Evolutionary conservation across 2,329 filamentous ascomycete species (phyloP).

Genomic region (Microsporum canis): DNA sequence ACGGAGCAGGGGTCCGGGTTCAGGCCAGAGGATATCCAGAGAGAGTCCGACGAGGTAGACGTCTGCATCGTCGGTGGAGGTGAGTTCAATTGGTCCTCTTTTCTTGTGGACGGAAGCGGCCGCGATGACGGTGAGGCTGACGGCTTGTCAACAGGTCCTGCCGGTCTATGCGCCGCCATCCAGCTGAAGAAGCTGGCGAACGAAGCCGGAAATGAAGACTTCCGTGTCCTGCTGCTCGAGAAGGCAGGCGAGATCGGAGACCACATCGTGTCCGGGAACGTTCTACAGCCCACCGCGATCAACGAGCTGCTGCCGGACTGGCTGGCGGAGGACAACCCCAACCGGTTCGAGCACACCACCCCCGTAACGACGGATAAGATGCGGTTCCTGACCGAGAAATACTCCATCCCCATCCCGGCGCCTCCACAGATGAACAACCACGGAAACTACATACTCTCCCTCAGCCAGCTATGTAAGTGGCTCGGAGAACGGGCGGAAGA

Average conservation of each 20-base stretch:
- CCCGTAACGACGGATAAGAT: constrained; percentile 75
- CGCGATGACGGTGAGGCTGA: neutral
- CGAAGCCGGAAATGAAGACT: constrained; percentile 89
- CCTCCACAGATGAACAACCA: constrained; percentile 98
- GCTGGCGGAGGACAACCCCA: constrained; percentile 78
- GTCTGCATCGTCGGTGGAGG: constrained; percentile 92
- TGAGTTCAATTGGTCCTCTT: constrained; percentile 24
- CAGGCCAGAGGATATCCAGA: constrained; percentile 58
- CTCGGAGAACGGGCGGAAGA: constrained; percentile 94
- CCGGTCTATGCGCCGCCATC: constrained; percentile 85
- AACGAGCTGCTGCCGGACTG: constrained; percentile 89
- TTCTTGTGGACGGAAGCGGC: neutral
- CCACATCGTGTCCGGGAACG: constrained; percentile 90
- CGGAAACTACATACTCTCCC: constrained; percentile 92
- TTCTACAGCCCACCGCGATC: constrained; percentile 78
- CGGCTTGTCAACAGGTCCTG: constrained; percentile 50
- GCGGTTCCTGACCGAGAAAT: constrained; percentile 80
- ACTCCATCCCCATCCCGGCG: constrained; percentile 66
- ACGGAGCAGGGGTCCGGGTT: constrained; percentile 40
- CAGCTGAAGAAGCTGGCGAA: constrained; percentile 91
- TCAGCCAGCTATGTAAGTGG: constrained; percentile 95
- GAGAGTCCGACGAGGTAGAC: constrained; percentile 87
- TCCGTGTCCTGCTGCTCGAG: constrained; percentile 82
- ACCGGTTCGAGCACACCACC: constrained; percentile 76
- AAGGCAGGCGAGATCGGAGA: constrained; percentile 92